Percentiles rank a stretch among this genome's conserved stretches.
These are phyloP conservation scores for Sechiopsis laciniata DNA, from an alignment of 306 rosid species.

Conservation along the genomic window DNA sequence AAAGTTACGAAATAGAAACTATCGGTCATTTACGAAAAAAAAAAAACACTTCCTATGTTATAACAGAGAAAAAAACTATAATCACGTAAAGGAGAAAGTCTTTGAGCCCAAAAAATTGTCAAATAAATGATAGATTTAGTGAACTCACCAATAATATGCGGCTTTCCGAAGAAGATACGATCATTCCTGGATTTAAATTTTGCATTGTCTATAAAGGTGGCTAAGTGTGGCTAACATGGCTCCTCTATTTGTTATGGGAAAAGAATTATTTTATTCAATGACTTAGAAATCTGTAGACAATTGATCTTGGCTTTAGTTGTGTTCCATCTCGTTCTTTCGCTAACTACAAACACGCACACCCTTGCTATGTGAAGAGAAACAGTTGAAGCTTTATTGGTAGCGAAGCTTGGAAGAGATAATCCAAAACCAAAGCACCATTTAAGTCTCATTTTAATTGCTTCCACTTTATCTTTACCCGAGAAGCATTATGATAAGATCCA, in stretches of 20 bases:
- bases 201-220: not conserved
- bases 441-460: slow-evolving; percentile 10
- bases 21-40: too few species aligned
- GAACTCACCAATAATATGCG: too few species aligned
- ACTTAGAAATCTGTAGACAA: not conserved
- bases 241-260: not conserved
- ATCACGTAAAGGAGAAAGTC: too few species aligned
- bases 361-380: not conserved
- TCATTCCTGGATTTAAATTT: slow-evolving; percentile 3
- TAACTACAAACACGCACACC: not conserved
- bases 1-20: too few species aligned
- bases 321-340: too few species aligned
- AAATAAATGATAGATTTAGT: too few species aligned
- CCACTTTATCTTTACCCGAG: not conserved
- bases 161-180: too few species aligned
- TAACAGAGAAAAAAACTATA: too few species aligned
- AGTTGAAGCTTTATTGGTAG: not conserved
- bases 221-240: not conserved
- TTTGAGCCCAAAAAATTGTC: too few species aligned
- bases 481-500: not conserved
- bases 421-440: not conserved
- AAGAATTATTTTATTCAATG: not conserved
- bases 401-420: not conserved
- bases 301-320: too few species aligned
- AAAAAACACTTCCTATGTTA: too few species aligned